phyloP scores from a whole-genome alignment of 2,329 filamentous ascomycete genomes.

The Myriosclerotinia curreyana region DNA sequence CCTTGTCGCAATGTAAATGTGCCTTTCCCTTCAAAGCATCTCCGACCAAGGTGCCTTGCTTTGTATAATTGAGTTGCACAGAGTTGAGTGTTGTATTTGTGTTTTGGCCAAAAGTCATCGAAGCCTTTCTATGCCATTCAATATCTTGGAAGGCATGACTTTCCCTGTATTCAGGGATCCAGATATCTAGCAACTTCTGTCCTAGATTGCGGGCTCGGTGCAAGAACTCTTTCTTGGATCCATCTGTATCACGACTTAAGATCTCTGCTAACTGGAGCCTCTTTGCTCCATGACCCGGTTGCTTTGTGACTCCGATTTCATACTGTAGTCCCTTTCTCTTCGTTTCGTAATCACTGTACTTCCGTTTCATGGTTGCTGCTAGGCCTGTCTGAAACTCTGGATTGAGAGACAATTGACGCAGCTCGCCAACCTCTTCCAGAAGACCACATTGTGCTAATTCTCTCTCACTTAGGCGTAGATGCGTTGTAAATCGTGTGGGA shows the following conservation, averaged over 20 bases:
- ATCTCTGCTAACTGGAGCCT: background rate
- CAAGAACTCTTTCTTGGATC: background rate
- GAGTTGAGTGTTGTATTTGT: background rate
- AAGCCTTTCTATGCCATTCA: background rate
- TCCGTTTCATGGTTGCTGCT: background rate
- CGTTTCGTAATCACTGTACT: background rate
- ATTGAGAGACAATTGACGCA: background rate
- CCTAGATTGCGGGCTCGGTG: background rate
- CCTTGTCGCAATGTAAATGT: background rate
- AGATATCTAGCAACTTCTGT: constrained; percentile 1
- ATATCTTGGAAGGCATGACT: background rate
- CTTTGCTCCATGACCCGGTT: background rate
- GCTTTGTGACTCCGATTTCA: background rate
- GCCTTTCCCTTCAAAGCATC: background rate
- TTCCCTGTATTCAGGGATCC: background rate
- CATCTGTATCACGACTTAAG: background rate
- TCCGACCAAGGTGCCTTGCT: background rate
- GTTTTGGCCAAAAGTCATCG: background rate
- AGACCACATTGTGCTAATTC: background rate
- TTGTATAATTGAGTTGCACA: background rate
- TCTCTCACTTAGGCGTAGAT: background rate
- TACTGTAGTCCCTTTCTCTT: background rate
- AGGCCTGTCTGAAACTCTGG: background rate
- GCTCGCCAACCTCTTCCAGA: background rate
- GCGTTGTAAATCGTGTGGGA: background rate